phyloP scores from a whole-genome alignment of 352 stramenopile genomes.

The Phytophthora cactorum region DNA sequence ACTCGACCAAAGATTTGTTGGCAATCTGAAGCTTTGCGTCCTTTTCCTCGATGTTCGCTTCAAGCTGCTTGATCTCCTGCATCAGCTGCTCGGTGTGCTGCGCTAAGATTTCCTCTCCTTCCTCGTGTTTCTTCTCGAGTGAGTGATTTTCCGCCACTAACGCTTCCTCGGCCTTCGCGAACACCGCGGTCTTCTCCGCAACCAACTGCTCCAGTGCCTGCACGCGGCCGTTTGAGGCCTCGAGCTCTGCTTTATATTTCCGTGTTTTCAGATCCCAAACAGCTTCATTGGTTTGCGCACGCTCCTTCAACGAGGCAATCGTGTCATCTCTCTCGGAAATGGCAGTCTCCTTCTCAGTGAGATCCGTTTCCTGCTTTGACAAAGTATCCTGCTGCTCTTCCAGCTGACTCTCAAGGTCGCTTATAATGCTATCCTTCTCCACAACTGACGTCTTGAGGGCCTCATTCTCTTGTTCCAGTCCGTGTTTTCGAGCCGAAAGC shows the following conservation, averaged over 20 bases:
- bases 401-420: conserved; percentile 28
- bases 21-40: conserved; percentile 28
- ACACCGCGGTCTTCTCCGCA: conserved; percentile 38
- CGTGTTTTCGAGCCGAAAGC: conserved; percentile 20
- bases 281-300: conserved; percentile 22
- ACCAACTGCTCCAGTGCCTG: conserved; percentile 44
- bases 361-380: conserved; percentile 22
- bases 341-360: conserved; percentile 17
- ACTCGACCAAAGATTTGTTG: conserved; percentile 21
- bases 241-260: conserved; percentile 40
- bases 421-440: conserved; percentile 22
- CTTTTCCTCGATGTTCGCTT: conserved; percentile 27
- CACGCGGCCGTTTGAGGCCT: conserved; percentile 28
- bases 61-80: conserved; percentile 38
- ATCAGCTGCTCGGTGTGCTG: conserved; percentile 40
- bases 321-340: conserved; percentile 25
- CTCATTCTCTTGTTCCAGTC: conserved; percentile 30
- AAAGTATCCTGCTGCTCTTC: conserved; percentile 15
- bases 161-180: conserved; percentile 23
- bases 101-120: conserved; percentile 36
- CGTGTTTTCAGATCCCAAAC: conserved; percentile 21
- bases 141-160: conserved; percentile 32
- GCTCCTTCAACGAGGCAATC: conserved; percentile 32
- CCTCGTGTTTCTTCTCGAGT: conserved; percentile 33
- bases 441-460: conserved; percentile 14